Percentiles rank a stretch among this genome's conserved stretches.
Evolutionary conservation across 1,284 basidiomycete species (phyloP).

Genomic region (Thecaphora frezii): DNA sequence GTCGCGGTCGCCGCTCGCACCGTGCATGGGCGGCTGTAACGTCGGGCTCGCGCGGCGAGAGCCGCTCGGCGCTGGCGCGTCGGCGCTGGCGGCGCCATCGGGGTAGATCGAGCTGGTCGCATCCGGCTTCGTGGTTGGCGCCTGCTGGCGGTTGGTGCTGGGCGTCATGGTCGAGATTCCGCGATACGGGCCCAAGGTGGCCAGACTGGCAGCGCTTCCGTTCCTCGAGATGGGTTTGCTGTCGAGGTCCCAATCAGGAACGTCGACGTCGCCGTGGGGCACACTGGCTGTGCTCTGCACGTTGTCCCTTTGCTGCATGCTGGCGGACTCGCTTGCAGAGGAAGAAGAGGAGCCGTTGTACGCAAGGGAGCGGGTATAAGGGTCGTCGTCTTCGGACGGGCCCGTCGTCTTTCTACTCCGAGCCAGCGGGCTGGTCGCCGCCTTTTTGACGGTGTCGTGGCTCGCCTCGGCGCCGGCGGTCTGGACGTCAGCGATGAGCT

Average conservation of each 20-base stretch:
- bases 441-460: constrained; percentile 3
- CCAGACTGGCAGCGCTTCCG: constrained; percentile 25
- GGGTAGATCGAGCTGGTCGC: no score
- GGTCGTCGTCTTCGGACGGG: constrained; percentile 13
- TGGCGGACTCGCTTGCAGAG: no score
- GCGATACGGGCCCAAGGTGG: constrained; percentile 1
- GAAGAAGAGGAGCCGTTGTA: constrained; percentile 11
- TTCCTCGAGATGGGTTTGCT: constrained; percentile 14
- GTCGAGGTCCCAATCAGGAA: constrained; percentile 43
- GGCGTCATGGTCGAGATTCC: not conserved
- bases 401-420: constrained; percentile 5
- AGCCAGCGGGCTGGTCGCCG: constrained; percentile 15
- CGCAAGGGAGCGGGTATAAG: constrained; percentile 28
- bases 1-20: not conserved
- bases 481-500: constrained; percentile 11
- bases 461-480: constrained; percentile 3
- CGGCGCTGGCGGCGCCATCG: no score
- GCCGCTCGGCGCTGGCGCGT: not conserved
- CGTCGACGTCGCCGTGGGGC: constrained; percentile 29
- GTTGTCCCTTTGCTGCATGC: not conserved
- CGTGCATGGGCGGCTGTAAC: not conserved
- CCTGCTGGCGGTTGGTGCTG: no score
- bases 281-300: not conserved
- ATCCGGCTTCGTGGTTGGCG: no score
- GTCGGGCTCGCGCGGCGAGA: constrained; percentile 15